phyloP scores from a whole-genome alignment of 2,329 filamentous ascomycete species.

The Paecilomyces dactylethromorphus region DNA sequence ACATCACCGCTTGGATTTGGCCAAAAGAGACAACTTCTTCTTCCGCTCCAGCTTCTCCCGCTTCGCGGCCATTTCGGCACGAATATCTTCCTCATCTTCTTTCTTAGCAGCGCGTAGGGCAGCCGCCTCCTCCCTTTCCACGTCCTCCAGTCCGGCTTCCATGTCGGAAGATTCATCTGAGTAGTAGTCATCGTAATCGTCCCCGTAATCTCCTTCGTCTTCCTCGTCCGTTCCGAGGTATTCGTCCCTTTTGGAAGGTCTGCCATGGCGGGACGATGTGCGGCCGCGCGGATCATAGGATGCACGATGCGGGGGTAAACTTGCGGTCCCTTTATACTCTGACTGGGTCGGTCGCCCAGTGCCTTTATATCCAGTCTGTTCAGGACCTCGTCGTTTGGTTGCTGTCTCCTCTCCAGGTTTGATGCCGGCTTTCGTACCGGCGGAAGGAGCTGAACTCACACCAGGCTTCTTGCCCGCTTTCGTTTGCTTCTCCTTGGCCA shows the following conservation, averaged over 20 bases:
- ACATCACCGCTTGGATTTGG: slow-evolving; percentile 22
- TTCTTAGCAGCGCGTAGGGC: slow-evolving; percentile 35
- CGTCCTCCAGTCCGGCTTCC: slow-evolving; percentile 43
- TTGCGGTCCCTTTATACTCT: slow-evolving; percentile 38
- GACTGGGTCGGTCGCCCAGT: slow-evolving; percentile 26
- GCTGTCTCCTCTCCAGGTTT: slow-evolving; percentile 16
- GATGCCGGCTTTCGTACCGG: slow-evolving; percentile 4
- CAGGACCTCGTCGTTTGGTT: slow-evolving; percentile 24
- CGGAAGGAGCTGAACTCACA: slow-evolving; percentile 10
- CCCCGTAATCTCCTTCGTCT: slow-evolving; percentile 37
- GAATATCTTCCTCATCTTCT: slow-evolving; percentile 43
- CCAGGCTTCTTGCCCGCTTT: slow-evolving; percentile 22
- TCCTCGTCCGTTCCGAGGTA: slow-evolving; percentile 44
- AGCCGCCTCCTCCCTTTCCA: slow-evolving; percentile 39
- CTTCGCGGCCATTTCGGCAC: slow-evolving; percentile 38
- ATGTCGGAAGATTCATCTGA: slow-evolving; percentile 44
- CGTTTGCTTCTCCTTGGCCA: slow-evolving; percentile 33
- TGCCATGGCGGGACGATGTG: slow-evolving; percentile 16
- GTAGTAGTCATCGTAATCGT: slow-evolving; percentile 35
- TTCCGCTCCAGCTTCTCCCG: slow-evolving; percentile 40
- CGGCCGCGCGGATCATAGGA: slow-evolving; percentile 19
- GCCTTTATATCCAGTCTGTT: slow-evolving; percentile 30
- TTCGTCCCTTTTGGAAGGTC: slow-evolving; percentile 29
- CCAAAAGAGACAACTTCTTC: slow-evolving; percentile 34
- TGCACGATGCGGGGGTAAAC: slow-evolving; percentile 22